Evolutionary conservation across 2,329 filamentous ascomycete species (phyloP), one percentile per base, ranked within the genome.

Genomic region (Gnomoniopsis sp.): DNA sequence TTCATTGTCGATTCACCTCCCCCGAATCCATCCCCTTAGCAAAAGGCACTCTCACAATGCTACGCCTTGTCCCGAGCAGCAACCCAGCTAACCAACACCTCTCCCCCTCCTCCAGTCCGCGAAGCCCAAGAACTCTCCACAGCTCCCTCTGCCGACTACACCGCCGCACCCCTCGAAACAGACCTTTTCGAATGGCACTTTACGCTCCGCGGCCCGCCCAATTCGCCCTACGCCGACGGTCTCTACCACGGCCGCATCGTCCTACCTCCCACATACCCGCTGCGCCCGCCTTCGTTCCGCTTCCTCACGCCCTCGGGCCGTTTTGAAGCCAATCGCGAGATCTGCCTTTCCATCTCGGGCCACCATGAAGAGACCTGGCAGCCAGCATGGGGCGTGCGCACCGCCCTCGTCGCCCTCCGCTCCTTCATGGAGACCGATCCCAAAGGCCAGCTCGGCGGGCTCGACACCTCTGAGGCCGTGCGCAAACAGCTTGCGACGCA

Each of bases 121-220:
- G 95, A 98, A 85, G 93, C 93, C 59, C 83, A 89, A 60, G 95
- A 98, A 72, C 85, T 99, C 57, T 87, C 90, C 61, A 81, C 80
- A 59, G 83, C 89, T 41, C 91, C 93, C 4, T 95, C 91, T 2
- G 80, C 90, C 55, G 91, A 96, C 77, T 96, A 93, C 75, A 85
- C 88, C 66, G 95, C 93, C 44, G 81, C 87, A 3, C 95, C 95
- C 0, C 85, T 93, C 62, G 93, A 98, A 70, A 81, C 85, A 34
- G 92, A 98, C 74, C 87, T 99, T 55, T 96, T 96, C 76, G 93
- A 98, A 75, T 99, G 95, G 95, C 95, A 99, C 78, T 99, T 98
- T 76, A 99, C 95, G 0, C 81, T 99, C n/a, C 86, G 88, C 53
- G 95, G 95, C 0, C 93, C 93, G 0, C 93, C 93, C 0, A 79